Evolutionary conservation across 345 rosid species (phyloP), one percentile per base, ranked within the genome.

Genomic region (Isatis tinctoria): DNA sequence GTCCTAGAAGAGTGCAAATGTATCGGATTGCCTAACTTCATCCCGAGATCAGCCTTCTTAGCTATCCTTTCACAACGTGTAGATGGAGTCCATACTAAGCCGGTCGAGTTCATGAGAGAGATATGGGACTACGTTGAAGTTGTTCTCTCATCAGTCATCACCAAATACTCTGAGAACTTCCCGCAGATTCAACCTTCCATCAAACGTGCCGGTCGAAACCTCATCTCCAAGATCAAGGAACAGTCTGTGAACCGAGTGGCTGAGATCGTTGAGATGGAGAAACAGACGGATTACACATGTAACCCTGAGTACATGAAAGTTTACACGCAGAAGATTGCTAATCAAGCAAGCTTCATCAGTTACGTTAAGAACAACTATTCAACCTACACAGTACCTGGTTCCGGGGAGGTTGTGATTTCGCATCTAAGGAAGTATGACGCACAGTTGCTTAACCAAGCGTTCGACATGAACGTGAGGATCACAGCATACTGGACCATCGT

Each of bases 401-500:
- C 51, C 0, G 77, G 70, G 5, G 1, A 4, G 8, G 53, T 44
- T 3, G 2, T 4, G 14, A 49, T 73, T 30, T 37, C 11, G 0
- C 60, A 77, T 65, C 47, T 78, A 0, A 0, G 60, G 14, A 12
- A 11, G 4, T 53, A 77, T 12, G 20, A 28, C 0, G 6, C 16
- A 0, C 61, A 45, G 18, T 0, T 60, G 35, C 57, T 79, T 27
- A 16, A 10, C 0, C 22, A 18, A 24, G 27, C 79, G 1, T 73
- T 40, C 4, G 76, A 75, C 3, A 36, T 82, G 73, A 78, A 59
- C 9, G 10, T 28, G 10, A 28, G 79, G 11, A 65, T 76, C 17
- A 36, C 41, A 11, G 60, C 78, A 0, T 82, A 82, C 51, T 82
- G 83, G 83, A 32, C 63, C n/a, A 74, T 82, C 6, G 83, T 72